Conservation (phyloP, 768 basidiomycete genomes). For the Termitomyces sp. region DNA sequence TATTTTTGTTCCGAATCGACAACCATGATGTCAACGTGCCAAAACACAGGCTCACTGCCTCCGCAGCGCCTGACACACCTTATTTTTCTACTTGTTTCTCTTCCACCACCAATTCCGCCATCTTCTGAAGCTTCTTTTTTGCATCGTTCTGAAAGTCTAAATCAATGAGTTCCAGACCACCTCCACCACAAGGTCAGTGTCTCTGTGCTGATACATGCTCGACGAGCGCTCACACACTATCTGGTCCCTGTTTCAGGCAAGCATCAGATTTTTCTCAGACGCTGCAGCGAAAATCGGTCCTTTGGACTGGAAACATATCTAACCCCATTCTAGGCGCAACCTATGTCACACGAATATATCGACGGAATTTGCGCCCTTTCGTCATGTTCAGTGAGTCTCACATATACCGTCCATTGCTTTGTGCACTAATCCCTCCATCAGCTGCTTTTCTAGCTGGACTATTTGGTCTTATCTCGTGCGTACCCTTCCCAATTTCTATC, state of each 20-base stretch:
- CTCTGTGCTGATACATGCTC: neutral
- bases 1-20: neutral
- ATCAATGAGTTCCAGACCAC: conserved; percentile 31
- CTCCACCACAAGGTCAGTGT: conserved; percentile 34
- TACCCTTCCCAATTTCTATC: conserved; percentile 4
- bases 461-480: conserved; percentile 65
- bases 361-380: conserved; percentile 55
- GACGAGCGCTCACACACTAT: neutral
- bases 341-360: conserved; percentile 53
- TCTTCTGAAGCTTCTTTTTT: conserved; percentile 1
- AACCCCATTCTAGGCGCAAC: conserved; percentile 30
- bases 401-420: neutral
- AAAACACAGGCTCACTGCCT: conserved; percentile 2
- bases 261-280: neutral
- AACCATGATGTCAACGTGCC: neutral
- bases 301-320: neutral
- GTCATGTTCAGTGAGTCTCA: conserved; percentile 35
- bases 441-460: conserved; percentile 43
- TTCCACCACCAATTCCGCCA: conserved; percentile 7
- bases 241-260: conserved; percentile 14
- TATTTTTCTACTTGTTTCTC: conserved; percentile 1
- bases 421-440: conserved; percentile 9
- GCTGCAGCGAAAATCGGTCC: neutral
- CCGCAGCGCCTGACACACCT: neutral
- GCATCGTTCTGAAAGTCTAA: conserved; percentile 1